Conservation (phyloP, 768 basidiomycete species). For the Termitomyces sp. region DNA sequence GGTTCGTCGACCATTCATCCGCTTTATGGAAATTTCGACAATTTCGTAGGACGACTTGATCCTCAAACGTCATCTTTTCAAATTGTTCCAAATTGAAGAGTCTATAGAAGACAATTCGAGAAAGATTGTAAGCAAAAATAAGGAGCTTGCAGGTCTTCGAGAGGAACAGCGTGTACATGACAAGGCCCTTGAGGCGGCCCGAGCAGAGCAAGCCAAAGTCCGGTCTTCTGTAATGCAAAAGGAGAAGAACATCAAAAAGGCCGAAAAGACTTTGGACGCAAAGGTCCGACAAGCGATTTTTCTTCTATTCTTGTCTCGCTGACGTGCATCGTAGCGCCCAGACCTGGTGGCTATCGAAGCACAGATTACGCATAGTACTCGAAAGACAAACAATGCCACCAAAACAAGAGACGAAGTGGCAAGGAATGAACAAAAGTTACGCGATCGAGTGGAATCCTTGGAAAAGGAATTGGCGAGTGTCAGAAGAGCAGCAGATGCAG, state of each 20-base stretch:
- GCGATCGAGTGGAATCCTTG: conserved; percentile 52
- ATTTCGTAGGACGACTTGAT: conserved; percentile 71
- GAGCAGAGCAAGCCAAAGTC: conserved; percentile 78
- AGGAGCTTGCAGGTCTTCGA: conserved; percentile 64
- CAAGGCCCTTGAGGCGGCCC: conserved; percentile 66
- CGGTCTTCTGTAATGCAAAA: conserved; percentile 75
- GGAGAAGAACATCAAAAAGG: conserved; percentile 86
- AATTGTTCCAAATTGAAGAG: conserved; percentile 86
- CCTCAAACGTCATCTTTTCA: conserved; percentile 80
- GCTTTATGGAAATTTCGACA: conserved; percentile 3
- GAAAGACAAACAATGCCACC: conserved; percentile 73
- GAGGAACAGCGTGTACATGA: conserved; percentile 72
- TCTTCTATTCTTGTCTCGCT: background rate
- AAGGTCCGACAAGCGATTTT: conserved; percentile 48
- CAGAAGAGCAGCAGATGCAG: conserved; percentile 67
- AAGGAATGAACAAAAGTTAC: conserved; percentile 47
- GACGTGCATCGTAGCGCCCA: conserved; percentile 60
- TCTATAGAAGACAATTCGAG: conserved; percentile 71
- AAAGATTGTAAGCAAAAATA: conserved; percentile 72
- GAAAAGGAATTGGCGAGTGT: conserved; percentile 68
- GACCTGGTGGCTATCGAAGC: conserved; percentile 82
- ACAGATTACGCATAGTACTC: conserved; percentile 81
- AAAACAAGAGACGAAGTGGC: conserved; percentile 61
- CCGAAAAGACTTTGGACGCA: conserved; percentile 83
- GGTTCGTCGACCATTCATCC: conserved; percentile 40